A percentile compares a stretch with the other conserved stretches of the same genome.
phyloP scores from a whole-genome alignment of 768 basidiomycete species.

The Gloeopeniophorella convolvens region DNA sequence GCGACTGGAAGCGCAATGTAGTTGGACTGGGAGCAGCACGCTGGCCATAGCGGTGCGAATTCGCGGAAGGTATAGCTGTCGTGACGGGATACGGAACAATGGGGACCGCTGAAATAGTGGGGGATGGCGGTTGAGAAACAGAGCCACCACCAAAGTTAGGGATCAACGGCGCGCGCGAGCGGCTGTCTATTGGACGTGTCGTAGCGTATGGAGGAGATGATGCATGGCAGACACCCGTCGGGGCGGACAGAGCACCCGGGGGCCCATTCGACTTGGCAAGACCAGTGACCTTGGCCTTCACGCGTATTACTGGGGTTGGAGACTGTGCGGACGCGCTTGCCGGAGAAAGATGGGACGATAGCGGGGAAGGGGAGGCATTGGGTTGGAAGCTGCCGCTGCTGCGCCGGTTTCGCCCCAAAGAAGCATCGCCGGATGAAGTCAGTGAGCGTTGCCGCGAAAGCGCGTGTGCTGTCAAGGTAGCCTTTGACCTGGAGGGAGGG shows the following conservation, averaged over 20 bases:
- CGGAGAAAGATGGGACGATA: slow-evolving; percentile 16
- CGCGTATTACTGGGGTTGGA: slow-evolving; percentile 25
- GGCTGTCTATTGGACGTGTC: slow-evolving; percentile 13
- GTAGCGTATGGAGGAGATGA: slow-evolving; percentile 17
- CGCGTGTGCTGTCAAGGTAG: slow-evolving; percentile 16
- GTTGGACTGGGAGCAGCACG: slow-evolving; percentile 9
- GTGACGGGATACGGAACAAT: slow-evolving; percentile 45
- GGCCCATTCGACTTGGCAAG: slow-evolving; percentile 33
- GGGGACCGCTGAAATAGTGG: slow-evolving; percentile 12
- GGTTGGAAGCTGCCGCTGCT: slow-evolving; percentile 26
- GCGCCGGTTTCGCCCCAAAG: slow-evolving; percentile 20
- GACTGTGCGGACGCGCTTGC: slow-evolving; percentile 20
- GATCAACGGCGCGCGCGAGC: slow-evolving; percentile 28
- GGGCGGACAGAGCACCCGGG: slow-evolving; percentile 6
- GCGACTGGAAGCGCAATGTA: slow-evolving; percentile 16
- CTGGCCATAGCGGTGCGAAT: slow-evolving; percentile 41
- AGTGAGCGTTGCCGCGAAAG: slow-evolving; percentile 28
- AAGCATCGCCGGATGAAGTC: slow-evolving; percentile 21
- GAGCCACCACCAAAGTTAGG: slow-evolving; percentile 27
- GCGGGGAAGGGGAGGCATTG: slow-evolving; percentile 17
- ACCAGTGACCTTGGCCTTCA: slow-evolving; percentile 58
- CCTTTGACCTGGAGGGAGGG: slow-evolving; percentile 22
- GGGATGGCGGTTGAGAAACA: slow-evolving; percentile 18
- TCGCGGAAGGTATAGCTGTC: slow-evolving; percentile 46
- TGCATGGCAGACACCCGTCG: slow-evolving; percentile 1